Conservation (phyloP, 2,329 filamentous ascomycete species). For the Hirsutella minnesotensis region DNA sequence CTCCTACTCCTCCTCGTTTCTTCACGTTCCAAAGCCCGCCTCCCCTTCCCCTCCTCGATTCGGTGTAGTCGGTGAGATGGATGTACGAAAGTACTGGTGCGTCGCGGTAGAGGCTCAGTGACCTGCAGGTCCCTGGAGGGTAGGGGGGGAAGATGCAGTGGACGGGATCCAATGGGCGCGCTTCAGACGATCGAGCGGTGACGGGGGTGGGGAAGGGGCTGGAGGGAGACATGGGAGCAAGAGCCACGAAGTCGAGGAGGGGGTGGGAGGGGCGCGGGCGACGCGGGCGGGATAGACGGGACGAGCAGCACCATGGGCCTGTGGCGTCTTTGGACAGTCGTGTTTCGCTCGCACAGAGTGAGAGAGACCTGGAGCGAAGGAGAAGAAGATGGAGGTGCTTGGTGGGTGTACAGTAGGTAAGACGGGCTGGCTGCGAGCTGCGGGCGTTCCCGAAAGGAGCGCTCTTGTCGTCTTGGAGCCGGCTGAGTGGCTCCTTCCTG, state of each 20-base stretch:
- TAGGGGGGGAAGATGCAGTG: background rate
- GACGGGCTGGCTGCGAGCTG: too few species aligned
- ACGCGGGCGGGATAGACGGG: too few species aligned
- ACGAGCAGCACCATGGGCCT: too few species aligned
- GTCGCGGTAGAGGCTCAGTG: background rate
- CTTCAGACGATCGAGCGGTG: conserved; percentile 3
- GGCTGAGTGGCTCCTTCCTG: too few species aligned
- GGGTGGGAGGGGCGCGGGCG: background rate
- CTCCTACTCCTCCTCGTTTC: background rate
- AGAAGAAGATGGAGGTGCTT: too few species aligned
- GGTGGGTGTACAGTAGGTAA: too few species aligned
- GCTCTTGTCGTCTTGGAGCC: too few species aligned
- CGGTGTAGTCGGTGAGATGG: conserved; percentile 11
- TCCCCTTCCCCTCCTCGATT: conserved; percentile 3
- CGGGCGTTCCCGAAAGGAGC: too few species aligned
- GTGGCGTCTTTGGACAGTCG: too few species aligned
- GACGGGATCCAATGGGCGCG: conserved; percentile 1
- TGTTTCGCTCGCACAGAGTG: too few species aligned
- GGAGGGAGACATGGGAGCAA: background rate
- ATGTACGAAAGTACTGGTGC: background rate
- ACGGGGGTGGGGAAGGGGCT: background rate
- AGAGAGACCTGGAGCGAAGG: too few species aligned
- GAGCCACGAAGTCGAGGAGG: background rate
- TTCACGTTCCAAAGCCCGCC: background rate
- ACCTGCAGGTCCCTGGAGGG: background rate